phyloP scores from a whole-genome alignment of 2,329 filamentous ascomycete genomes.

The Cladosporium velox region DNA sequence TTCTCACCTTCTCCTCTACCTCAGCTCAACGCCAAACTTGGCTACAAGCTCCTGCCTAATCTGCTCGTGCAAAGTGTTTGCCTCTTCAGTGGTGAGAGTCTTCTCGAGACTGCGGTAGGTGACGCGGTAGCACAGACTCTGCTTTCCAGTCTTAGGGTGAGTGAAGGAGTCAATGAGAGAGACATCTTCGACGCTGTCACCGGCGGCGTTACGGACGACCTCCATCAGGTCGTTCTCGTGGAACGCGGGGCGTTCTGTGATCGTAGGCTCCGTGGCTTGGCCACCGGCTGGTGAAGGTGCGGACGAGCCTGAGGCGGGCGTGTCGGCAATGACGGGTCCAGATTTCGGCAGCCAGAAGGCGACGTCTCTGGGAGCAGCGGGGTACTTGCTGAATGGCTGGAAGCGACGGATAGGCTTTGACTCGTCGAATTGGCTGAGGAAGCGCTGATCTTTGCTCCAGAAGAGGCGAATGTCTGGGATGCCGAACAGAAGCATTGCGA shows the following conservation, averaged over 20 bases:
- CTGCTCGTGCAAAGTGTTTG: slow-evolving; percentile 71
- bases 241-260: slow-evolving; percentile 53
- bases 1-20: background rate
- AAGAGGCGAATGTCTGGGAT: slow-evolving; percentile 96
- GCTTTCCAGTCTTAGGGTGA: slow-evolving; percentile 79
- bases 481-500: slow-evolving; percentile 95
- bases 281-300: slow-evolving; percentile 39
- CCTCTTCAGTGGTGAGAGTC: slow-evolving; percentile 82
- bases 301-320: slow-evolving; percentile 35
- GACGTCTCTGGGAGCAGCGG: slow-evolving; percentile 86
- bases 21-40: slow-evolving; percentile 74
- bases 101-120: slow-evolving; percentile 91
- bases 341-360: slow-evolving; percentile 76
- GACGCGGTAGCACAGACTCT: slow-evolving; percentile 87
- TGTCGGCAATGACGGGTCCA: slow-evolving; percentile 34
- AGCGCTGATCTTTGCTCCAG: slow-evolving; percentile 84
- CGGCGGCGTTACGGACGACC: slow-evolving; percentile 78
- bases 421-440: slow-evolving; percentile 75
- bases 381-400: slow-evolving; percentile 86
- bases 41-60: slow-evolving; percentile 67
- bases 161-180: slow-evolving; percentile 80
- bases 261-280: slow-evolving; percentile 26
- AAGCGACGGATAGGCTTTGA: slow-evolving; percentile 63
- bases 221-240: slow-evolving; percentile 99
- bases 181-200: slow-evolving; percentile 86